Evolutionary conservation across 257 asterid species (phyloP).

Genomic region (Primulina eburnea): DNA sequence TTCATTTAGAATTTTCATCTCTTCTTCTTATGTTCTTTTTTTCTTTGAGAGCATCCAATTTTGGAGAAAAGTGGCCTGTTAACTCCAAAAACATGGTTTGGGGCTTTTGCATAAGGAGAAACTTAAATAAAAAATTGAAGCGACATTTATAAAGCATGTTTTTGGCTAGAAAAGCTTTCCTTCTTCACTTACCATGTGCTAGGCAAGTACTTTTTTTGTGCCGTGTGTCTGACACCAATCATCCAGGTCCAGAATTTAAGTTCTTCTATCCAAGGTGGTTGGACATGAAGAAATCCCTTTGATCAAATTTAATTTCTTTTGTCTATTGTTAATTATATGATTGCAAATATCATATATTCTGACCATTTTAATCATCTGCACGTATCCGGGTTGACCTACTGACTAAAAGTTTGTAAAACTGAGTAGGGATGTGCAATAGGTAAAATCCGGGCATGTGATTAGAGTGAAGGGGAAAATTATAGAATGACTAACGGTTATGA

Average conservation of each 20-base stretch:
- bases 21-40: not conserved
- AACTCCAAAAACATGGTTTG: too few species aligned
- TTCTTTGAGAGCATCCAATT: not conserved
- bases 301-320: too few species aligned
- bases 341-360: not conserved
- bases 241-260: too few species aligned
- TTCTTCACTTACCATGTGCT: too few species aligned
- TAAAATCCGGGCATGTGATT: not conserved
- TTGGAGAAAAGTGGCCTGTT: too few species aligned
- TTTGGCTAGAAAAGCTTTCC: too few species aligned
- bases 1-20: too few species aligned
- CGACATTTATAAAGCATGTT: too few species aligned
- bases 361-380: not conserved
- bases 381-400: not conserved
- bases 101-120: too few species aligned
- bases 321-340: not conserved
- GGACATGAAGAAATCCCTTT: too few species aligned
- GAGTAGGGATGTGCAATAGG: not conserved
- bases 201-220: not conserved
- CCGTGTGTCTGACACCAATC: not conserved
- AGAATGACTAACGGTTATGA: not conserved
- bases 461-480: not conserved
- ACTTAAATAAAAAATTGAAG: too few species aligned
- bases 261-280: too few species aligned
- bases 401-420: constrained; percentile 3